Conservation (phyloP, 176 grass and related monocot genomes). For the Triticum timopheevii region DNA sequence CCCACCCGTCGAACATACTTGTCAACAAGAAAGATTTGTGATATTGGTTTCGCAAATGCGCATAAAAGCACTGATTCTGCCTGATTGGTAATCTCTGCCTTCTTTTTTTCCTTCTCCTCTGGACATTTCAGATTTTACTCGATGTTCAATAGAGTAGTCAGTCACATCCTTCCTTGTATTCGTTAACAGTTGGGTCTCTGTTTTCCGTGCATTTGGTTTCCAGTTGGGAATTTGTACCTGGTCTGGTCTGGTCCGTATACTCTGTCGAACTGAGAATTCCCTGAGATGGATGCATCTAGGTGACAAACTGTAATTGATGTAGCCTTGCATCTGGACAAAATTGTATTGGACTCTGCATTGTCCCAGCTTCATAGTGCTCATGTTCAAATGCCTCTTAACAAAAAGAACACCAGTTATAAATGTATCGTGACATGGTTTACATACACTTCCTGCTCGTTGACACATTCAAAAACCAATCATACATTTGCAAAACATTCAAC, state of each 20-base stretch:
- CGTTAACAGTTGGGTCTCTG: slow-evolving; percentile 39
- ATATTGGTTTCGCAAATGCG: slow-evolving; percentile 62
- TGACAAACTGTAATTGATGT: slow-evolving; percentile 47
- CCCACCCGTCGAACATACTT: slow-evolving; percentile 37
- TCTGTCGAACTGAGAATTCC: slow-evolving; percentile 41
- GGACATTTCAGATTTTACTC: slow-evolving; percentile 63
- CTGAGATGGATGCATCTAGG: slow-evolving; percentile 51
- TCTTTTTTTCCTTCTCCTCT: slow-evolving; percentile 28
- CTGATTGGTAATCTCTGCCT: slow-evolving; percentile 65
- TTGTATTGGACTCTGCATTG: slow-evolving; percentile 34
- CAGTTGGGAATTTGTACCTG: slow-evolving; percentile 33
- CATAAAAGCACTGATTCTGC: slow-evolving; percentile 70
- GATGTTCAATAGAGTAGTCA: slow-evolving; percentile 51
- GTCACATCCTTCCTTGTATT: slow-evolving; percentile 40
- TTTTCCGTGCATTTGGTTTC: slow-evolving; percentile 50
- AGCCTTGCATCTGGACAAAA: slow-evolving; percentile 43
- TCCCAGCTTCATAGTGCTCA: slow-evolving; percentile 14
- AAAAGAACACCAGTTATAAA: not conserved
- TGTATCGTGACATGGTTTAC: not conserved
- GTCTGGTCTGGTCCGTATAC: slow-evolving; percentile 23
- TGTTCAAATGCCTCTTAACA: slow-evolving; percentile 15
- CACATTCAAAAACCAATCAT: not conserved
- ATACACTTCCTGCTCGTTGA: not conserved
- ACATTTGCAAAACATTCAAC: not conserved
- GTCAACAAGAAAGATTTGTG: slow-evolving; percentile 39